phyloP scores from a whole-genome alignment of 2,329 filamentous ascomycete genomes.

The Raffaelea albimanens region DNA sequence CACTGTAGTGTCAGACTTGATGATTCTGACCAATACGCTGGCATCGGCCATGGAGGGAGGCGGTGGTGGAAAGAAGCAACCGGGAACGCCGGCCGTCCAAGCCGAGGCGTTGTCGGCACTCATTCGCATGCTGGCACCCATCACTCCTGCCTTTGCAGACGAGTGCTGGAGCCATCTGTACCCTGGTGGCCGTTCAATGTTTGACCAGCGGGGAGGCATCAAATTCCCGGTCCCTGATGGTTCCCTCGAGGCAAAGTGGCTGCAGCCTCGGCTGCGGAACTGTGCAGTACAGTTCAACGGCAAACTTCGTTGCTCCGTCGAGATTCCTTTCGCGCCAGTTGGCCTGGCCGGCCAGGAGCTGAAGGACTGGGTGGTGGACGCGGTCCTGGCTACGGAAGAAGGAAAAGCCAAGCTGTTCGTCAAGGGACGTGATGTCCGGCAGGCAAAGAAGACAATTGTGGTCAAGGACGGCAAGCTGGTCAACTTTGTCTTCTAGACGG shows the following conservation, averaged over 20 bases:
- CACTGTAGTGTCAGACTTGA: conserved; percentile 74
- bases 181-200: conserved; percentile 14
- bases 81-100: conserved; percentile 30
- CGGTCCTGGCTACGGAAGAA: conserved; percentile 52
- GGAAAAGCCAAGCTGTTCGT: conserved; percentile 47
- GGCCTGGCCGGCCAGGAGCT: conserved; percentile 36
- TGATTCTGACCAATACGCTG: conserved; percentile 66
- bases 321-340: conserved; percentile 44
- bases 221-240: conserved; percentile 51
- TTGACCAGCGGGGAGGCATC: background rate
- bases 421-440: conserved; percentile 34
- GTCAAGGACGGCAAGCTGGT: conserved; percentile 59
- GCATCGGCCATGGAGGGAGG: conserved; percentile 12
- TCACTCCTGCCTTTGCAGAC: conserved; percentile 71
- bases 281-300: conserved; percentile 74
- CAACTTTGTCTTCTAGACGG: conserved; percentile 55
- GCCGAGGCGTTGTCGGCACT: conserved; percentile 44
- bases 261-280: conserved; percentile 38
- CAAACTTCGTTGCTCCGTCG: conserved; percentile 60
- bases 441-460: conserved; percentile 56
- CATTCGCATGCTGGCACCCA: conserved; percentile 65
- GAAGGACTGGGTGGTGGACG: conserved; percentile 49
- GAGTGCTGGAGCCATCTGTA: conserved; percentile 64
- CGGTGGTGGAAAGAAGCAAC: too few relatives aligned
- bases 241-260: conserved; percentile 28